Conservation (phyloP, 192 early-diverging fungal species). For the Backusella sp. region DNA sequence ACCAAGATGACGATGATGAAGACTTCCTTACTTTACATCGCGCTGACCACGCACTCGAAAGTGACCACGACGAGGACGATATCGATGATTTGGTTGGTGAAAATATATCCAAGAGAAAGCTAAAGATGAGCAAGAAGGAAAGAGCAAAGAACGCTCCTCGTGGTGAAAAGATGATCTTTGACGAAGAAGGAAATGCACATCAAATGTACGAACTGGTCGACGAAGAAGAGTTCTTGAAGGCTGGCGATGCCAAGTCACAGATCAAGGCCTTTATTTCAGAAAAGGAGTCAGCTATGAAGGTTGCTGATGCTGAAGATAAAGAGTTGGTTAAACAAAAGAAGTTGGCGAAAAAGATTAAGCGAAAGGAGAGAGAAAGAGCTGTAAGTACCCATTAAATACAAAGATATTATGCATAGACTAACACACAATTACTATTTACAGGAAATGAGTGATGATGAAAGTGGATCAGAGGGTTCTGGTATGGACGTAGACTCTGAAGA, state of each 20-base stretch:
- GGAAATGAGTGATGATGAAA: constrained; percentile 30
- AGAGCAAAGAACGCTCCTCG: constrained; percentile 67
- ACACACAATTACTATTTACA: not conserved
- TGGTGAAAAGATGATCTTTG: constrained; percentile 81
- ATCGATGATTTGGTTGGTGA: constrained; percentile 22
- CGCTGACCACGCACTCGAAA: constrained; percentile 74
- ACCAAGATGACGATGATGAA: constrained; percentile 50
- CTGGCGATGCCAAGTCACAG: constrained; percentile 64
- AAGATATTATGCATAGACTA: not conserved
- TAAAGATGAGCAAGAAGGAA: constrained; percentile 64
- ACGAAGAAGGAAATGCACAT: constrained; percentile 89
- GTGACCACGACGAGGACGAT: constrained; percentile 40
- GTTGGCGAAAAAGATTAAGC: constrained; percentile 67
- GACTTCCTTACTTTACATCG: constrained; percentile 88
- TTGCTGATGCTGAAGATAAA: constrained; percentile 81
- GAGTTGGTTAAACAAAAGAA: constrained; percentile 60
- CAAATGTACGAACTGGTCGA: constrained; percentile 78
- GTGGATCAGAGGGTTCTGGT: constrained; percentile 19
- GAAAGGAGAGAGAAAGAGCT: constrained; percentile 62
- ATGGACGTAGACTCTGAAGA: constrained; percentile 38
- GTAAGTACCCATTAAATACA: constrained; percentile 14
- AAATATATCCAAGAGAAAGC: constrained; percentile 45
- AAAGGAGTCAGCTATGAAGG: constrained; percentile 64
- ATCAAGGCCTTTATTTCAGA: constrained; percentile 72
- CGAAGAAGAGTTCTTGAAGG: constrained; percentile 76